Percentiles rank a stretch among this genome's conserved stretches.
Conservation (phyloP, 371 early-diverging fungal genomes). For the Mucor irregularis region DNA sequence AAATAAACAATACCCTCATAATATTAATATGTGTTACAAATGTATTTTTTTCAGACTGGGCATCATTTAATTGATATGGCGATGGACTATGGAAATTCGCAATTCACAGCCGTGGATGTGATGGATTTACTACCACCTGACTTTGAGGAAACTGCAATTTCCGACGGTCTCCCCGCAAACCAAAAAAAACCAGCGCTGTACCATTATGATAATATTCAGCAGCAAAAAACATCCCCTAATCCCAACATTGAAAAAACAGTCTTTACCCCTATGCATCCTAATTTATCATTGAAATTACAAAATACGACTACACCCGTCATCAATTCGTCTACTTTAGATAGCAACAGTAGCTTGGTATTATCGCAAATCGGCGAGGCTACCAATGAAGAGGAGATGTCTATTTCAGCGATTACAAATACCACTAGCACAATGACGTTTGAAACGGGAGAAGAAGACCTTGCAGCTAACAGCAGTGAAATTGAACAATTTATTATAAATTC, state of each 20-base stretch:
- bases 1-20: neutral
- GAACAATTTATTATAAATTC: too few species aligned
- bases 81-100: constrained; percentile 19
- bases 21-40: neutral
- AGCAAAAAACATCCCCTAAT: too few species aligned
- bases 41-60: constrained; percentile 12
- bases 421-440: too few species aligned
- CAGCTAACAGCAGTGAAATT: too few species aligned
- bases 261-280: constrained; percentile 29
- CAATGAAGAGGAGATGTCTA: neutral
- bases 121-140: constrained; percentile 24
- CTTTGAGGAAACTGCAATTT: constrained; percentile 11
- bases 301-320: neutral
- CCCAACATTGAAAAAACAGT: too few species aligned
- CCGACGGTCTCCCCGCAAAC: too few species aligned
- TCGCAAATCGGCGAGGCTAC: constrained; percentile 1
- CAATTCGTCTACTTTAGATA: neutral
- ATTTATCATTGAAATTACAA: constrained; percentile 10
- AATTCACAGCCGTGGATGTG: constrained; percentile 23
- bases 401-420: too few species aligned
- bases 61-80: constrained; percentile 36
- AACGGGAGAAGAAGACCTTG: neutral
- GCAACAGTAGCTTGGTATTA: neutral
- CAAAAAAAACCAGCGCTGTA: too few species aligned
- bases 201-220: too few species aligned